These are phyloP conservation scores for Aureobasidium lini DNA, from an alignment of 2,329 filamentous ascomycete species.

Conservation along the genomic window DNA sequence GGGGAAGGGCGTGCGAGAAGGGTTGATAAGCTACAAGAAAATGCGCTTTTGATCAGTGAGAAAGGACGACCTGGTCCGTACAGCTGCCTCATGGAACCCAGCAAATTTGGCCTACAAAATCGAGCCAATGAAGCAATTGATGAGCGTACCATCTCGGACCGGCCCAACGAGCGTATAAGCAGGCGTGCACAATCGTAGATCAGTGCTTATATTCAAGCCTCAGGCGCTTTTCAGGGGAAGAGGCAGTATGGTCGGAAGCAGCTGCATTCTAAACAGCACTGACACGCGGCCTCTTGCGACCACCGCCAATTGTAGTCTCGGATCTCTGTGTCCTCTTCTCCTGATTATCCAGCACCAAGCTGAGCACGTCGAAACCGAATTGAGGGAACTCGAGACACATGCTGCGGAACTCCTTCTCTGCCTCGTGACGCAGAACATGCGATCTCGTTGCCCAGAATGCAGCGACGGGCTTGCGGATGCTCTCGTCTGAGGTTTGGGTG, in stretches of 20 bases:
- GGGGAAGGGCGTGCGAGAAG: not conserved
- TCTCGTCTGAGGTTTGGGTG: slow-evolving; percentile 59
- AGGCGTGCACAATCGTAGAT: not conserved
- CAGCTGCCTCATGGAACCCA: not conserved
- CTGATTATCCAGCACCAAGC: slow-evolving; percentile 47
- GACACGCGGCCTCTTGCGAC: slow-evolving; percentile 32
- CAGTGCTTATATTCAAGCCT: not conserved
- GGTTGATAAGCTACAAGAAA: not conserved
- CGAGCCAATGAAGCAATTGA: not conserved
- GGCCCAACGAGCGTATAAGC: not conserved
- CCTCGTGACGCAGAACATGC: slow-evolving; percentile 76
- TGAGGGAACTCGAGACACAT: slow-evolving; percentile 86
- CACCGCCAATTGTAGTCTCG: slow-evolving; percentile 29
- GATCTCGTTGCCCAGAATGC: slow-evolving; percentile 80
- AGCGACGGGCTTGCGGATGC: slow-evolving; percentile 75
- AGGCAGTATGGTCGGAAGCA: not conserved
- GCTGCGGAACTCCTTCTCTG: slow-evolving; percentile 73
- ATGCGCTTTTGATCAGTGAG: not conserved
- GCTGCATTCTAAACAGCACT: slow-evolving; percentile 14
- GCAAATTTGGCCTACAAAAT: not conserved
- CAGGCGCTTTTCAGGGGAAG: not conserved
- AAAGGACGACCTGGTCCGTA: not conserved
- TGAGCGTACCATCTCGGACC: not conserved
- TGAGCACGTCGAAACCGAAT: slow-evolving; percentile 88
- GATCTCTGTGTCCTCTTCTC: slow-evolving; percentile 36